Base-by-base conservation (phyloP, 2,329 filamentous ascomycete genomes). In the Aspergillus sp. region DNA sequence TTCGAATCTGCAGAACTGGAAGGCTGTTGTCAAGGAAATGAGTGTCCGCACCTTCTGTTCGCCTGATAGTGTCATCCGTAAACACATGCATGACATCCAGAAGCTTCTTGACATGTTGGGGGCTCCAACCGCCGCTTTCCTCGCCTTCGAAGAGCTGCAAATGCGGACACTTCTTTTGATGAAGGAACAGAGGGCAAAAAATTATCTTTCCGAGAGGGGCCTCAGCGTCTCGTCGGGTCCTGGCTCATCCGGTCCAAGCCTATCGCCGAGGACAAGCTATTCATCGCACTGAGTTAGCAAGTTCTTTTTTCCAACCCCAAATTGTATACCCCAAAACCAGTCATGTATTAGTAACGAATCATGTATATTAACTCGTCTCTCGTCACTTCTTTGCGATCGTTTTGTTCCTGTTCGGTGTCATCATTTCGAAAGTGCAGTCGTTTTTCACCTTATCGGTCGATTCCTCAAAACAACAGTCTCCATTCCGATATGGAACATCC, bases 1-100 rank as follows among this genome's bases (percentile, higher is more conserved):
- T 55, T 86, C 75, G 3, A 79, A 79, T 51, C 69, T 83, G 50
- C 71, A 77, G 36, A 77, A 74, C 55, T 83, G 81, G 81, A 80
- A 77, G 57, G 68, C 69, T 3, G 70, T 81, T 17, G 73, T 75
- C 39, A 77, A 72, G 39, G 74, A 79, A 51, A 78, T 83, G 76
- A 71, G 72, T 42, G 68, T 81, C 32, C 77, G 80, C 26, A 82
- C 79, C 2, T 81, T 81, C 62, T 83, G 80, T 63, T 68, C 74
- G 22, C 75, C 79, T 2, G 81, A 83, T 61, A 77, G 74, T 48
- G 74, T 76, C 13, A 74, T 83, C 52, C 70, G 77, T 54, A 81
- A 81, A 63, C 74, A 81, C 45, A 66, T 83, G 53, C 74, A 78
- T 49, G 81, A 83, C 52, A 74, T 77, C 30, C 75, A 77, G 39